Base-by-base conservation (phyloP, 352 stramenopile genomes). In the Phytophthora nicotianae region DNA sequence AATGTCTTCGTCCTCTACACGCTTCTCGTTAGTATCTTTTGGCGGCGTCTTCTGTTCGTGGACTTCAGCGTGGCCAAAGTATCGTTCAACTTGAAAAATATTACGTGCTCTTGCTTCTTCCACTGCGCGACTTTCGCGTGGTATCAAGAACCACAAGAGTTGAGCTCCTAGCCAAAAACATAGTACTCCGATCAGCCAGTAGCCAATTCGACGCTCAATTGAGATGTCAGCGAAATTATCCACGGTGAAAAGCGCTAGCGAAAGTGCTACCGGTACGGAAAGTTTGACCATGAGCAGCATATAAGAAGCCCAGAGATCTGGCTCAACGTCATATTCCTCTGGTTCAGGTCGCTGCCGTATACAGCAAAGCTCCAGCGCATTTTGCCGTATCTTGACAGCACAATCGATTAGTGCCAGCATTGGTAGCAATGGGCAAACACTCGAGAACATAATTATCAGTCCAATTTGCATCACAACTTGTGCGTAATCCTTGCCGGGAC, bases 371-470 rank as follows among this genome's bases (percentile, higher is more conserved):
- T 84, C 64, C 5, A 79, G 62, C 13, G 76, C 79, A 37, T 86
- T 74, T 29, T 81, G 43, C 0, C 79, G 68, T 20, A 84, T 35
- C 26, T 78, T 75, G 16, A 84, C 60, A 38, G 57, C 66, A 26
- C 65, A 72, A 23, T 86, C 79, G 4, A 77, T 5, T 5, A 86
- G 51, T 8, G 64, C 68, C n/a, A 88, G 51, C 23, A 84, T 19
- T 10, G 79, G 76, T 1, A 70, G 50, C 16, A 83, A 38, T 1
- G 79, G 79, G 20, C 70, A 70, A 20, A 74, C 64, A 41, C 65
- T 69, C 19, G 75, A 81, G 43, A 88, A 84, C 60, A 75, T 76
- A 17, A 70, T 52, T 3, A 86, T 53, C 37, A 86, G 50, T 5
- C 75, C 79, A 32, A 86, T 62, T 50, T 86, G 72, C 16, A 77